phyloP scores from a whole-genome alignment of 768 basidiomycete genomes.

The Mycena maculata region DNA sequence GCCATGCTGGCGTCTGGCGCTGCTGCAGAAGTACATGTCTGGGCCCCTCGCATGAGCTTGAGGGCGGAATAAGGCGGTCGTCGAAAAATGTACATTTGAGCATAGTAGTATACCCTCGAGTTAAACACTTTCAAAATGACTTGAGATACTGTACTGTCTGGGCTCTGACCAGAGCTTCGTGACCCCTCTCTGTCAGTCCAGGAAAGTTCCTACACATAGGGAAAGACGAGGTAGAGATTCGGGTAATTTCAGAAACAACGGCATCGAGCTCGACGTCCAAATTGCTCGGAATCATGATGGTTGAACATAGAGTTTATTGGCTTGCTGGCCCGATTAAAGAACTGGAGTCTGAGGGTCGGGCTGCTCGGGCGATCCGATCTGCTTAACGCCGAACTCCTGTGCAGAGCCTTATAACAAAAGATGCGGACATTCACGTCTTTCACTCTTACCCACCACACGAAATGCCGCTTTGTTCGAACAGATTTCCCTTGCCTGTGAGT shows the following conservation, averaged over 20 bases:
- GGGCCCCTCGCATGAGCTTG: constrained; percentile 5
- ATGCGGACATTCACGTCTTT: neutral
- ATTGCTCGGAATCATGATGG: no score
- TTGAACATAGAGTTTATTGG: no score
- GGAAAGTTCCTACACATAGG: no score
- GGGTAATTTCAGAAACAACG: no score
- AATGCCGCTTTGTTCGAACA: constrained; percentile 38
- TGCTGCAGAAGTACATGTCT: constrained; percentile 1
- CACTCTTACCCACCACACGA: neutral
- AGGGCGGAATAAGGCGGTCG: neutral
- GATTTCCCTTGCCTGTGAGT: constrained; percentile 36
- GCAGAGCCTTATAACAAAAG: neutral
- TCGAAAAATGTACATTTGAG: neutral
- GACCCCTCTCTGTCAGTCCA: no score
- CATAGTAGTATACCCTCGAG: no score
- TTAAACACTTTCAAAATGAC: no score
- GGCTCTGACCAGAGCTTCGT: no score
- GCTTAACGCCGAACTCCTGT: neutral
- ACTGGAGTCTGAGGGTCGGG: neutral
- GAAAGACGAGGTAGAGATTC: no score
- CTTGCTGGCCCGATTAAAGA: no score
- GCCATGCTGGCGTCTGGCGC: constrained; percentile 18
- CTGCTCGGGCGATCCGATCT: neutral
- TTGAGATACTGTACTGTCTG: no score
- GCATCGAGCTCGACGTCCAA: no score